phyloP scores from a whole-genome alignment of 768 basidiomycete species.

The Lactifluus echinatus region DNA sequence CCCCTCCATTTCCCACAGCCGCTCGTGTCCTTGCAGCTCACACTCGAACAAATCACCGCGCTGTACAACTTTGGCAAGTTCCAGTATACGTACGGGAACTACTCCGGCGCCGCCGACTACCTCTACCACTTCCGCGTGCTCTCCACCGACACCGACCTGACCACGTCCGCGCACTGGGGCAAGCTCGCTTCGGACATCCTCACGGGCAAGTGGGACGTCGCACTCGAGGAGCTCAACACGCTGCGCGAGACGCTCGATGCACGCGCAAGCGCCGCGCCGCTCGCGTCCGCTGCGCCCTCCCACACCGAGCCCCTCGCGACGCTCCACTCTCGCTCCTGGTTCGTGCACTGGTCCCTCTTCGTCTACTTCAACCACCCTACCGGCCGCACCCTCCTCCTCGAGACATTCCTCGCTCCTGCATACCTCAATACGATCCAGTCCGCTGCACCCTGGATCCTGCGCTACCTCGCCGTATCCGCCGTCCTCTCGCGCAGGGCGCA shows the following conservation, averaged over 20 bases:
- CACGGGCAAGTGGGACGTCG: conserved; percentile 90
- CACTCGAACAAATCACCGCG: conserved; percentile 88
- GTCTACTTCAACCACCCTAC: conserved; percentile 97
- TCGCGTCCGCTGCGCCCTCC: conserved; percentile 23
- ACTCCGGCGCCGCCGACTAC: conserved; percentile 94
- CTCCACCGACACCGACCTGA: conserved; percentile 87
- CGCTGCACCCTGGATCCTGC: conserved; percentile 86
- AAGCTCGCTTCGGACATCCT: conserved; percentile 97
- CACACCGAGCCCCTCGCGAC: conserved; percentile 73
- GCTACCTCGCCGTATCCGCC: conserved; percentile 90
- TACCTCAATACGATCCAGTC: conserved; percentile 99
- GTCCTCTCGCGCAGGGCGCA: conserved; percentile 81
- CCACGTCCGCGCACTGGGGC: conserved; percentile 97
- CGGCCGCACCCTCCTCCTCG: conserved; percentile 85
- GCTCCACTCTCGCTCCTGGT: conserved; percentile 92
- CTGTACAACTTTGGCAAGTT: conserved; percentile 98
- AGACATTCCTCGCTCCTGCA: conserved; percentile 91
- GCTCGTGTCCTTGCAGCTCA: conserved; percentile 50
- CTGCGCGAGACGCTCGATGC: conserved; percentile 90
- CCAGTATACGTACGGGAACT: conserved; percentile 98
- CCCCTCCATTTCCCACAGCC: not conserved
- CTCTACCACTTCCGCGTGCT: conserved; percentile 98
- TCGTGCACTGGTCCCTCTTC: conserved; percentile 96
- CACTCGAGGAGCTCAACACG: conserved; percentile 89
- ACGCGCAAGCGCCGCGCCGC: conserved; percentile 40